Evolutionary conservation across 2,329 filamentous ascomycete genomes (phyloP), one percentile per base, ranked within the genome.

Genomic region (Basipetospora sp.): DNA sequence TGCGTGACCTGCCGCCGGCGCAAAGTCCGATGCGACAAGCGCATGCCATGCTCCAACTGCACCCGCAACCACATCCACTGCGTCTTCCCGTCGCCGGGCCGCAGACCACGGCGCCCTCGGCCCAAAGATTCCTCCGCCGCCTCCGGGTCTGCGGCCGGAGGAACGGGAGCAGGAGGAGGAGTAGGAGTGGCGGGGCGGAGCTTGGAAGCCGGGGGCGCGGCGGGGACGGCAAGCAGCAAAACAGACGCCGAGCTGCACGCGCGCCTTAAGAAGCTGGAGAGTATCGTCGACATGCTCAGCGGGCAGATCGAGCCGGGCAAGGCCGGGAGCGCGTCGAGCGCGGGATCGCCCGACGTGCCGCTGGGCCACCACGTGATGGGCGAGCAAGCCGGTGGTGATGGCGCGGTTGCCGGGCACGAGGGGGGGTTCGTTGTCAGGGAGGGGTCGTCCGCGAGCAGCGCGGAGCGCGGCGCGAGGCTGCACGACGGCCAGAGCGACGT

Each of bases 11-110:
- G 64, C 43, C 58, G 64, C 9, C 60, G 64, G 31, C 62, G 76
- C 43, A 80, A 82, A 55, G 80, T 86, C 39, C 78, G 79, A 49
- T 86, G 80, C 64, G 78, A 86, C 60, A 85, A 85, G 60, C 67
- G 72, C 48, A 74, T 82, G 63, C 77, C 80, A 13, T 86, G 80
- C 55, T 74, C 74, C 48, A 85, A 86, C 53, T 86, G 80, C 53
- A 70, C 71, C 30, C 72, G 77, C 45, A 77, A 77, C 29, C 63
- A 76, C 47, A 80, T 80, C 41, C 71, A 78, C 46, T 86, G 80
- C 54, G 61, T 83, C 34, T 86, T 82, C 50, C 80, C 80, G 1
- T 76, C 78, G 3, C 80, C 80, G 1, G 80, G 80, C 8, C 69
- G 80, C 39, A 79, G 80, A 5, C 80, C 79, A 8, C 66, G 80